phyloP scores from a whole-genome alignment of 495 filamentous ascomycete species.

The Elasticomyces elasticus region DNA sequence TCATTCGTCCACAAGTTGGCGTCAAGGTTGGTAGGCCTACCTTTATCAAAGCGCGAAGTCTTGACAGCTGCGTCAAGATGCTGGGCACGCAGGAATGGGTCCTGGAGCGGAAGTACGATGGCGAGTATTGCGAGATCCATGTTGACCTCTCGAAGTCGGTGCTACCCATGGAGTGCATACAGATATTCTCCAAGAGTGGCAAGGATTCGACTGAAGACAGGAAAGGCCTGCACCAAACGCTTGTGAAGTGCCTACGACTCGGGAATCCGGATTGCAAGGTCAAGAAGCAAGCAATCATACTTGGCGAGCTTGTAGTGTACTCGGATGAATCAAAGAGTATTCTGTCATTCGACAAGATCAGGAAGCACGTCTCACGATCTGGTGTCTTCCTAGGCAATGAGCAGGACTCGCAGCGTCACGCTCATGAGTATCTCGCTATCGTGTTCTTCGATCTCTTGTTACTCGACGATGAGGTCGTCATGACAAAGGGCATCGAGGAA shows the following conservation, averaged over 20 bases:
- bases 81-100: conserved; percentile 49
- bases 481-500: conserved; percentile 49
- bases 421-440: conserved; percentile 72
- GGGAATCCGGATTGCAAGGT: conserved; percentile 47
- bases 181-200: conserved; percentile 84
- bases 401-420: conserved; percentile 60
- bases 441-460: conserved; percentile 71
- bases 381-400: conserved; percentile 58
- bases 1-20: conserved; percentile 53
- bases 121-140: conserved; percentile 83
- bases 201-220: conserved; percentile 76
- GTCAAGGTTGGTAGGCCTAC: conserved; percentile 64
- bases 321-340: conserved; percentile 53
- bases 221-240: conserved; percentile 43
- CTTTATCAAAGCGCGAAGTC: conserved; percentile 65
- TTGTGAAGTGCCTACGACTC: conserved; percentile 49
- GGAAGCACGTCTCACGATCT: conserved; percentile 67
- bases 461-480: conserved; percentile 55
- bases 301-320: conserved; percentile 74
- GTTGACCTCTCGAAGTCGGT: conserved; percentile 50
- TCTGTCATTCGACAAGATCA: conserved; percentile 65
- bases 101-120: conserved; percentile 76
- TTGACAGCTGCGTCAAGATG: conserved; percentile 65
- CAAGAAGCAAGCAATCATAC: conserved; percentile 57
- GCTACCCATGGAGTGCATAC: conserved; percentile 42